Evolutionary conservation across 768 basidiomycete species (phyloP).

Genomic region (Xanthoconium purpureum): DNA sequence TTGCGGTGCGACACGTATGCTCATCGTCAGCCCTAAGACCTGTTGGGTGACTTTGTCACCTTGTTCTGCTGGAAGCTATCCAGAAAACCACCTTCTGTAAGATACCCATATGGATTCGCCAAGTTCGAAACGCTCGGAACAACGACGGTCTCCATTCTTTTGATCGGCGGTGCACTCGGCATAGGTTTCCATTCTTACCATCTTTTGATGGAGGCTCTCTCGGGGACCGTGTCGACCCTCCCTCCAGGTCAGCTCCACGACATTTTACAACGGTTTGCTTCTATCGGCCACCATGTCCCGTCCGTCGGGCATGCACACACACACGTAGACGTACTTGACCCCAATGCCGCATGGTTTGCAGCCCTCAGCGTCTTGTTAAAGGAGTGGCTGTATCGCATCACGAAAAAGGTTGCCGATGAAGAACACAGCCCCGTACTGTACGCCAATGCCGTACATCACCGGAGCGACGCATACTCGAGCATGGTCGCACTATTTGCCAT

Average conservation of each 20-base stretch:
- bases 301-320: slow-evolving; percentile 51
- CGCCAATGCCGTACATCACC: slow-evolving; percentile 97
- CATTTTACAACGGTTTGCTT: slow-evolving; percentile 54
- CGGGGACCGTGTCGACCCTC: slow-evolving; percentile 59
- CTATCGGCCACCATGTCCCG: slow-evolving; percentile 54
- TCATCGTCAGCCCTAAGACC: slow-evolving; percentile 43
- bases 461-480: slow-evolving; percentile 96
- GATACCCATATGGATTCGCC: slow-evolving; percentile 85
- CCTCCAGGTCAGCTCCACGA: slow-evolving; percentile 64
- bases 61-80: slow-evolving; percentile 86
- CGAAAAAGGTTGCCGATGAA: slow-evolving; percentile 84
- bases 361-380: slow-evolving; percentile 75
- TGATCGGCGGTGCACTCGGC: slow-evolving; percentile 79
- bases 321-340: slow-evolving; percentile 64
- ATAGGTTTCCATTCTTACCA: slow-evolving; percentile 90
- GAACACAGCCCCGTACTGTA: slow-evolving; percentile 88
- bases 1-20: slow-evolving; percentile 1
- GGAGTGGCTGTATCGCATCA: slow-evolving; percentile 90
- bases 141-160: slow-evolving; percentile 80
- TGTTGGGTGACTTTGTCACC: slow-evolving; percentile 89
- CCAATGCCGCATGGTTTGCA: slow-evolving; percentile 98
- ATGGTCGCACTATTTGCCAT: slow-evolving; percentile 90
- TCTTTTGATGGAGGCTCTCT: slow-evolving; percentile 72
- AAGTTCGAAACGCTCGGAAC: slow-evolving; percentile 97
- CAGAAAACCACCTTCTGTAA: slow-evolving; percentile 70